These are phyloP conservation scores for Phenoliferia sp. DNA, from an alignment of 1,284 basidiomycete genomes.

Conservation along the genomic window DNA sequence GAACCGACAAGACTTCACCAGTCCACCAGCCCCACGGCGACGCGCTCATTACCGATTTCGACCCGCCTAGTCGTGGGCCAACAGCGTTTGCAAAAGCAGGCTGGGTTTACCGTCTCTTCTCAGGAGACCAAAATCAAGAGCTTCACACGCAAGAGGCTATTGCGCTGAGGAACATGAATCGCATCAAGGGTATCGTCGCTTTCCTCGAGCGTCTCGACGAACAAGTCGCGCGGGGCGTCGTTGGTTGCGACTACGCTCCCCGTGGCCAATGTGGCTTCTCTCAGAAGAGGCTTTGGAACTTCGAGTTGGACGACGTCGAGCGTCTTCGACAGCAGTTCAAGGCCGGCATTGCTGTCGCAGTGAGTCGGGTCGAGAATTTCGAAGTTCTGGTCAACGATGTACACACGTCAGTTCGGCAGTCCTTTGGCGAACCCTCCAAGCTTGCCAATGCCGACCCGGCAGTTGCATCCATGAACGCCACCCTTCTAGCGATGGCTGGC, in stretches of 20 bases:
- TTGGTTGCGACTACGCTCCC: slow-evolving; percentile 21
- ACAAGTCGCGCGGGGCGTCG: slow-evolving; percentile 27
- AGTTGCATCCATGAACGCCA: slow-evolving; percentile 23
- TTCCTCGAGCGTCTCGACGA: slow-evolving; percentile 40
- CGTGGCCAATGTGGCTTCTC: slow-evolving; percentile 34
- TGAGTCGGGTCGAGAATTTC: slow-evolving; percentile 23
- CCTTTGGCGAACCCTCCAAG: background rate
- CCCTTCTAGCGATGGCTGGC: slow-evolving; percentile 32
- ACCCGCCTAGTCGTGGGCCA: slow-evolving; percentile 19
- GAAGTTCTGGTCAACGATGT: slow-evolving; percentile 15
- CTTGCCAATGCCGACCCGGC: slow-evolving; percentile 11
- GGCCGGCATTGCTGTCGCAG: slow-evolving; percentile 18
- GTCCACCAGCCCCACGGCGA: slow-evolving; percentile 22
- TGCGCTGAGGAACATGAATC: slow-evolving; percentile 36
- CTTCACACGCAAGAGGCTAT: slow-evolving; percentile 32
- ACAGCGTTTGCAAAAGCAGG: slow-evolving; percentile 36
- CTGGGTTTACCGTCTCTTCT: slow-evolving; percentile 41
- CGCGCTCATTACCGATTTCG: background rate
- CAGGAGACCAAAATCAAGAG: slow-evolving; percentile 38
- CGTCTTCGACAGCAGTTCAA: slow-evolving; percentile 28
- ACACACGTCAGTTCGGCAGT: slow-evolving; percentile 3
- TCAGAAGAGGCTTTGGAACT: slow-evolving; percentile 33
- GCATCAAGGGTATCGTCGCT: slow-evolving; percentile 39
- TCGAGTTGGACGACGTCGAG: slow-evolving; percentile 28
- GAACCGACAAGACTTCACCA: slow-evolving; percentile 13